A percentile compares a stretch with the other conserved stretches of the same genome.
These are phyloP conservation scores for Sarcodon aspratus DNA, from an alignment of 768 basidiomycete species.

Conservation along the genomic window DNA sequence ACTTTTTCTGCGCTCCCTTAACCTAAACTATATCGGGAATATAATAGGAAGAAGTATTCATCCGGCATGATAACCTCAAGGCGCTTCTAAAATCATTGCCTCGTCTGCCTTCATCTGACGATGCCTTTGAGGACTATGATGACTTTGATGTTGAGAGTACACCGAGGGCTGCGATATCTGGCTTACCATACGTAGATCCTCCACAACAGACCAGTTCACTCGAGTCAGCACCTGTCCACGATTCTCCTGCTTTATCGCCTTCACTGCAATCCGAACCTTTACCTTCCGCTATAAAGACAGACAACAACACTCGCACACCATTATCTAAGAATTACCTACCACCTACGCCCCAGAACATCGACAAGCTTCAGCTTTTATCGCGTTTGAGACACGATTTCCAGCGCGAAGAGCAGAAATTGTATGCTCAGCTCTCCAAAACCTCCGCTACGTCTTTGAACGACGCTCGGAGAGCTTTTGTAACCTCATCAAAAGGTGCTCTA, in stretches of 20 bases:
- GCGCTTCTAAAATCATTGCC: conserved; percentile 39
- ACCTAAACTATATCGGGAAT: background rate
- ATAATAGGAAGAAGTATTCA: conserved; percentile 32
- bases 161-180: conserved; percentile 8
- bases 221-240: background rate
- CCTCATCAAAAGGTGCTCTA: conserved; percentile 38
- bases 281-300: background rate
- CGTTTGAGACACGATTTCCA: conserved; percentile 48
- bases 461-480: conserved; percentile 45
- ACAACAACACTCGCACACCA: conserved; percentile 4
- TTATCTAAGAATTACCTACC: conserved; percentile 4
- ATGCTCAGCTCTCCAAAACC: conserved; percentile 39
- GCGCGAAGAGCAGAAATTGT: conserved; percentile 45
- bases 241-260: background rate
- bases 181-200: background rate
- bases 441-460: conserved; percentile 42
- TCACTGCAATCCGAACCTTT: background rate
- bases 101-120: conserved; percentile 46
- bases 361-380: conserved; percentile 29
- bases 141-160: conserved; percentile 11
- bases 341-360: conserved; percentile 14
- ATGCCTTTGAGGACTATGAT: conserved; percentile 28
- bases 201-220: conserved; percentile 2
- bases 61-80: conserved; percentile 6
- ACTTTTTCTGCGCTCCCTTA: background rate